Percentiles rank a stretch among this genome's conserved stretches.
phyloP scores from a whole-genome alignment of 805 yeast genomes.

The Saccharomyces kudriavzevii region DNA sequence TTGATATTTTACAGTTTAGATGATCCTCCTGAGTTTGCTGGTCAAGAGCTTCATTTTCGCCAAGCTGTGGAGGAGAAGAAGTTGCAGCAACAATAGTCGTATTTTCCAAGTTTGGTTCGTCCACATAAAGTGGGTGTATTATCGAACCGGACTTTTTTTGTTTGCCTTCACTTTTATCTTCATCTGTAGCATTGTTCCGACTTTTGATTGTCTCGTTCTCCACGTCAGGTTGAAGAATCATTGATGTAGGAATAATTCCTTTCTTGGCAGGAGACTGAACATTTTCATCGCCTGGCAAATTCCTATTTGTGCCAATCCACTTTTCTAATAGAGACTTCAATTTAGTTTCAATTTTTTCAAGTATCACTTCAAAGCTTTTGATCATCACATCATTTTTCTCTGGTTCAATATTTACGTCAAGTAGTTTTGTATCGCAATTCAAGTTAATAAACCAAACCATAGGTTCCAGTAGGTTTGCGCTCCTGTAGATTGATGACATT shows the following conservation, averaged over 20 bases:
- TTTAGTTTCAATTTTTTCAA: conserved; percentile 11
- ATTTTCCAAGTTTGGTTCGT: background rate
- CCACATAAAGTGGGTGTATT: background rate
- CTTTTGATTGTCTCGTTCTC: background rate
- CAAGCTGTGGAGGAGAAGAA: background rate
- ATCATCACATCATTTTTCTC: conserved; percentile 36
- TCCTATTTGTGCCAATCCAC: background rate
- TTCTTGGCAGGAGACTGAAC: background rate
- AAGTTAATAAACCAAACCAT: conserved; percentile 32
- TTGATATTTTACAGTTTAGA: conserved; percentile 1
- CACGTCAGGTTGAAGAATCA: background rate
- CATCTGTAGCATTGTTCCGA: background rate
- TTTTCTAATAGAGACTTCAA: background rate
- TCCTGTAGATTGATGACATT: conserved; percentile 21
- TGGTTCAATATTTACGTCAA: conserved; percentile 40
- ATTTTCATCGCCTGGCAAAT: background rate
- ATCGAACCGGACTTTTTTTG: background rate
- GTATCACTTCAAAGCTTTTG: conserved; percentile 13
- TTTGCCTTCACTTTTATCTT: background rate
- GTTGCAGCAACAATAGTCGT: background rate
- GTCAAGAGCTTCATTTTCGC: background rate
- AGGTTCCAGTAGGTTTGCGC: conserved; percentile 24
- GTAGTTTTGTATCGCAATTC: conserved; percentile 9
- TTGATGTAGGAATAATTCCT: background rate
- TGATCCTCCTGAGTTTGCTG: background rate